Base-by-base conservation (phyloP, 805 yeast species). In the Candida peoriensis region DNA sequence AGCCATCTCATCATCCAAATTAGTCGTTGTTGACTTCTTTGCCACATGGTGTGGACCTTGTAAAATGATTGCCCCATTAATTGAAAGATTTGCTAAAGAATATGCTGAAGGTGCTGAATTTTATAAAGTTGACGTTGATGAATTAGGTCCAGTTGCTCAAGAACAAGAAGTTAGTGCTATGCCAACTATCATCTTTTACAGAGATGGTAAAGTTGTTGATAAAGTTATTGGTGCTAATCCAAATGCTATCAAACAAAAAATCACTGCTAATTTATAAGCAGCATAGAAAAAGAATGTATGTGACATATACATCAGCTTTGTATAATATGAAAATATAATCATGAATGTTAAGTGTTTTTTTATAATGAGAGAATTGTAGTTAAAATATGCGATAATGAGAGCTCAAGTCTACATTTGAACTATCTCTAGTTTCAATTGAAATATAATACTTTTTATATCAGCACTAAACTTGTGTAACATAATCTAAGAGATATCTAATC, bases 1-100 rank as follows among this genome's bases (percentile, higher is more conserved):
- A 40, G 81, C 79, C 47, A 73, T 81, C 55, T 50, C 63, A 39
- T 70, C 69, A 54, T 75, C 74, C 48, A 84, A 82, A 52, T 71
- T 87, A 57, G 89, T 87, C 50, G 89, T 93, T 50, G 86, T 93
- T 50, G 97, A 93, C 70, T 93, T 90, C 71, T 89, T 76, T 58
- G 97, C 97, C 53, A 78, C 89, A 43, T 93, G 97, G 97, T 90
- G 98, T 66, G 97, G 97, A 51, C 97, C 98, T 43, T 90, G 98
- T 74, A 93, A 90, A 75, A 85, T 85, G 78, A 82, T 93, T 65
- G 89, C 96, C 37, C 98, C 98, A 52, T 68, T 86, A 68, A 68
- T 90, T 51, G 95, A 89, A 58, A 81, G 82, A 62, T 81, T 89
- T 56, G 68, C 88, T 28, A 58, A 58, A 31, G 66, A 69, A 54